Base-by-base conservation (phyloP, 2,329 filamentous ascomycete genomes). In the Calonectria naviculata region DNA sequence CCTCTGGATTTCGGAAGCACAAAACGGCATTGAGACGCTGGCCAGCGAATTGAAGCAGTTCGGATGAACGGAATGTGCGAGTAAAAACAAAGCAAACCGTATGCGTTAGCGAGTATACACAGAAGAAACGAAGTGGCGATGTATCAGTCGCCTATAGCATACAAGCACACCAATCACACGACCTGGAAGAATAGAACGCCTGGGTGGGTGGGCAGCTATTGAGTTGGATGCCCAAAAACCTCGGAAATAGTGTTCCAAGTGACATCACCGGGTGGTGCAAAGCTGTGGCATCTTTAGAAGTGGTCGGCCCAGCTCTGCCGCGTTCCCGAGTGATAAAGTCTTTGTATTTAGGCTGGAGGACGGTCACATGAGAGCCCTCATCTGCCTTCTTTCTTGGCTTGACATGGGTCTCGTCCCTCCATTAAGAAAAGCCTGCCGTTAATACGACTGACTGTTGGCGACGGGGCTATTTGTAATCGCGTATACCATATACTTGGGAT, bases 1-100 rank as follows among this genome's bases (percentile, higher is more conserved):
- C 71, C 28, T 85, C 34, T 85, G 84, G 84, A 76, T 85, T 24
- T 67, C 72, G 1, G 78, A 80, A 65, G 78, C 74, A 0, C 78
- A 83, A 36, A 76, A 73, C 1, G 84, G 83, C 1, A 78, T 85
- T 41, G 64, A 79, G 26, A 74, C 76, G 21, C 65, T 84, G 66
- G 80, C 80, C 15, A 65, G 75, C 54, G 74, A 74, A 54, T 67
- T 84, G 56, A 71, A 74, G 47, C 71, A 78, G 46, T 19, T 77
- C 17, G 47, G 67, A 34, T 73, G 69, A 47, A 31, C 4, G n/a
- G 12, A n/a, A 24, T 24, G n/a, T 9, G 38, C 19, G 26, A 38
- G 21, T 15, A 24, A 21, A 29, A 21, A n/a, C 4, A 21, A 8
- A 21, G 12, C 10, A 31, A 65, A 54, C 21, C 17, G 52, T n/a